Conservation (phyloP, 208 protist species). For the Trypanosoma avium region DNA sequence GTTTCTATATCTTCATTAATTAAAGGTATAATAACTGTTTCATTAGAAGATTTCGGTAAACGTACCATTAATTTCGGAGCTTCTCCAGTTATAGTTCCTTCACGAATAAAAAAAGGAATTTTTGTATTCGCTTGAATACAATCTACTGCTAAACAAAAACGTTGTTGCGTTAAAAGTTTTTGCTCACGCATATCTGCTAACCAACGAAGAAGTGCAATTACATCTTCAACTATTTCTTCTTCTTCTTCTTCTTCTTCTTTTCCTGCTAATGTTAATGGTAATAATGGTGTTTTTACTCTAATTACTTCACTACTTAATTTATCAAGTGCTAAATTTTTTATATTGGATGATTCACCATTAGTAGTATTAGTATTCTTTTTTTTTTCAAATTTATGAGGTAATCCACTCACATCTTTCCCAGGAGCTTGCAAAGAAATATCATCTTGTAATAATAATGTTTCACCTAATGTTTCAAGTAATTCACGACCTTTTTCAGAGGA, state of each 20-base stretch:
- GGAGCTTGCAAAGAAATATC: not conserved
- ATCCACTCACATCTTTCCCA: not conserved
- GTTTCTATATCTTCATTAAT: not conserved
- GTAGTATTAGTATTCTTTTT: too few relatives aligned
- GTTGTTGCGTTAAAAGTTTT: conserved; percentile 1
- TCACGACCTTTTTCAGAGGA: not conserved
- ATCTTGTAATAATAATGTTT: too few relatives aligned
- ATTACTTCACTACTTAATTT: too few relatives aligned
- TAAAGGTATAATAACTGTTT: conserved; percentile 18
- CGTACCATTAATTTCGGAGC: conserved; percentile 23
- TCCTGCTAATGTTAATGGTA: too few relatives aligned
- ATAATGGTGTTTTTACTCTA: too few relatives aligned
- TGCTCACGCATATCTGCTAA: conserved; percentile 30
- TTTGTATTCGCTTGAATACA: conserved; percentile 8
- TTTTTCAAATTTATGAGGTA: too few relatives aligned
- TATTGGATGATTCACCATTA: too few relatives aligned
- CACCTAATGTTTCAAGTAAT: not conserved
- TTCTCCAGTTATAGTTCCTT: conserved; percentile 1
- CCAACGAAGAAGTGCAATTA: conserved; percentile 44
- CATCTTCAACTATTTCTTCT: conserved; percentile 34
- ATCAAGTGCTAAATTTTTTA: too few relatives aligned
- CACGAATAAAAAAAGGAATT: conserved; percentile 25
- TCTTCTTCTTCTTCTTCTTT: conserved; percentile 1
- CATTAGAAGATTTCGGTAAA: conserved; percentile 15
- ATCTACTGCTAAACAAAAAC: conserved; percentile 15